Evolutionary conservation across 1,139 yeast genomes (phyloP).

Genomic region (Candida frijolesensis): DNA sequence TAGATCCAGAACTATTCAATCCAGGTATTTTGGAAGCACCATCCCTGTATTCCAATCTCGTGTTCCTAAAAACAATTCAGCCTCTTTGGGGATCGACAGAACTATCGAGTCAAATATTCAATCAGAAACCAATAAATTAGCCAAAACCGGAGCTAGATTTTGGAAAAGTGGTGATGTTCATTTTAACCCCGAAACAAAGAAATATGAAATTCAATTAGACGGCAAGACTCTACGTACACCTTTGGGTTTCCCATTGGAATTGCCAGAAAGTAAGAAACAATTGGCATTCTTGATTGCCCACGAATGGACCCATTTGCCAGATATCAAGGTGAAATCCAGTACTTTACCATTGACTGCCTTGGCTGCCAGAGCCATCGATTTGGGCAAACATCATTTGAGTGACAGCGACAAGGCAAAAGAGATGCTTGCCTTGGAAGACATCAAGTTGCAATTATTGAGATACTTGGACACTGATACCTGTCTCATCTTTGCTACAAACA

Average conservation of each 20-base stretch:
- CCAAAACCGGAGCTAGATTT: constrained; percentile 72
- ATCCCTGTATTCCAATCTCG: constrained; percentile 1
- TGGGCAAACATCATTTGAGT: constrained; percentile 31
- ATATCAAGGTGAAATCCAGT: constrained; percentile 73
- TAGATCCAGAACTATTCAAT: constrained; percentile 1
- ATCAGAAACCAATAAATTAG: constrained; percentile 70
- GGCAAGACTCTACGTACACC: constrained; percentile 83
- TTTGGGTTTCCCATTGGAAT: constrained; percentile 64
- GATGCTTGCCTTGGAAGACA: constrained; percentile 51
- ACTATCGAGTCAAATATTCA: constrained; percentile 53
- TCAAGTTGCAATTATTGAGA: constrained; percentile 62
- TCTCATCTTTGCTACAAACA: constrained; percentile 77
- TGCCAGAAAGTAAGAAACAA: constrained; percentile 61
- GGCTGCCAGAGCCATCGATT: constrained; percentile 83
- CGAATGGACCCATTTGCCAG: constrained; percentile 84
- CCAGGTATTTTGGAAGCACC: constrained; percentile 1
- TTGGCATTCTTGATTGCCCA: constrained; percentile 78
- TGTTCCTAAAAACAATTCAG: constrained; percentile 4
- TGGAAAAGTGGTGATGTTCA: constrained; percentile 78
- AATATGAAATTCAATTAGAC: constrained; percentile 66
- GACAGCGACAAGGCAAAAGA: constrained; percentile 41
- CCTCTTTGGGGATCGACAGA: constrained; percentile 37
- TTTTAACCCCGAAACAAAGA: constrained; percentile 25
- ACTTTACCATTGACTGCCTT: constrained; percentile 85
- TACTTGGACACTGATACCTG: constrained; percentile 94